Evolutionary conservation across 257 asterid species (phyloP).

Genomic region (Fraxinus quadrangulata): DNA sequence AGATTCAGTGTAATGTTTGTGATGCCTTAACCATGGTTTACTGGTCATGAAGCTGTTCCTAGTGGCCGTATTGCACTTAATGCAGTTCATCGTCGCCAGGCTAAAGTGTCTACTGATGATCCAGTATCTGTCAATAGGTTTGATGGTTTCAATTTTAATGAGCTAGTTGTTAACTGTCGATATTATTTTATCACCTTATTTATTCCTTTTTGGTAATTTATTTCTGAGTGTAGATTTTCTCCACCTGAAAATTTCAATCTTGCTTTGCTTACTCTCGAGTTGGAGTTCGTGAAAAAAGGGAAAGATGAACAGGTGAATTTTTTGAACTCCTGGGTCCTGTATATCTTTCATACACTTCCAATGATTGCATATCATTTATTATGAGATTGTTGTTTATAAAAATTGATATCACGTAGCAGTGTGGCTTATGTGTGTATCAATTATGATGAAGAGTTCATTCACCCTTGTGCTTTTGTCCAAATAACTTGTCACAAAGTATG

Average conservation of each 20-base stretch:
- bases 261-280: slow-evolving; percentile 82
- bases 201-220: slow-evolving; percentile 21
- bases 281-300: slow-evolving; percentile 92
- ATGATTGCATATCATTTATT: background rate
- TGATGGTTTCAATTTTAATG: slow-evolving; percentile 3
- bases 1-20: slow-evolving; percentile 13
- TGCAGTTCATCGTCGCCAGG: slow-evolving; percentile 88
- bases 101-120: slow-evolving; percentile 84
- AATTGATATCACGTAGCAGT: background rate
- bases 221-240: slow-evolving; percentile 48
- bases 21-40: slow-evolving; percentile 65
- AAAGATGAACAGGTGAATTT: slow-evolving; percentile 78
- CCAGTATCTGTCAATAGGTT: slow-evolving; percentile 74
- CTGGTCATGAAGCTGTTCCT: slow-evolving; percentile 61
- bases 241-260: slow-evolving; percentile 88
- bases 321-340: too few species aligned
- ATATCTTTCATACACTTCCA: slow-evolving; percentile 1
- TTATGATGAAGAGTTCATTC: slow-evolving; percentile 10
- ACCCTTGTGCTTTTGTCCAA: slow-evolving; percentile 14
- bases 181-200: background rate
- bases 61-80: slow-evolving; percentile 77
- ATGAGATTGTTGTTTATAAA: slow-evolving; percentile 10
- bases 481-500: slow-evolving; percentile 26
- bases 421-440: slow-evolving; percentile 11
- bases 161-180: background rate